Evolutionary conservation across 306 rosid genomes (phyloP), one percentile per base, ranked within the genome.

Genomic region (Gillenia trifoliata): DNA sequence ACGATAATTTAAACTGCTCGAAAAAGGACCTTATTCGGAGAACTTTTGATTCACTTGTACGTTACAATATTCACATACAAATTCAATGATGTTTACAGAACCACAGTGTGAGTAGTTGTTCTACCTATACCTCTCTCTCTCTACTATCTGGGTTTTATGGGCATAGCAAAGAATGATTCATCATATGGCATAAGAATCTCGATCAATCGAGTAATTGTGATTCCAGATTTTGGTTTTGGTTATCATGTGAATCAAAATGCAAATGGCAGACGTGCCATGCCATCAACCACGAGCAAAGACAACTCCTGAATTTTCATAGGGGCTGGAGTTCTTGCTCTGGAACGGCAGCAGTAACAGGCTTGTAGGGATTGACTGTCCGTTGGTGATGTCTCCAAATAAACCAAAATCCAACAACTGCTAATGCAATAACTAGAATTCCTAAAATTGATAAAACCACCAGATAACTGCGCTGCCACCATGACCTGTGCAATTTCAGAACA

Each of bases 271-370:
- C 57, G 36, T 23, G 81, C 50, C 71, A 4, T 59, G 8, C 68
- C 47, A 47, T 23, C 73, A 54, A 75, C 79, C 26, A 73, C 50
- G 64, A 71, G 71, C 75, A 68, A 75, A 49, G 75, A 34, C 65
- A 11, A 73, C 83, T 52, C 61, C 76, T 38, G 15, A 15, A 61
- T 22, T 76, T 85, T 92, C 82, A 90, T 40, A 94, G 70, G 12
- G 98, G 92, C 81, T 90, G 99, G 70, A 95, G 99, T 80, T 95
- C 99, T 76, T 92, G 96, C 88, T 95, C 99, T 1, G 88, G 86
- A 70, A 41, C 84, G 50, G 78, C 86, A 33, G 36, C 87, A 75
- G 85, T 56, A 65, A 94, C 93, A 7, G 96, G 96, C 88, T 87
- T 87, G 80, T 95, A 95, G 10, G 85, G 66, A 79, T 79, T 86